Evolutionary conservation across 2,329 filamentous ascomycete genomes (phyloP).

Genomic region (Xylaria sp.): DNA sequence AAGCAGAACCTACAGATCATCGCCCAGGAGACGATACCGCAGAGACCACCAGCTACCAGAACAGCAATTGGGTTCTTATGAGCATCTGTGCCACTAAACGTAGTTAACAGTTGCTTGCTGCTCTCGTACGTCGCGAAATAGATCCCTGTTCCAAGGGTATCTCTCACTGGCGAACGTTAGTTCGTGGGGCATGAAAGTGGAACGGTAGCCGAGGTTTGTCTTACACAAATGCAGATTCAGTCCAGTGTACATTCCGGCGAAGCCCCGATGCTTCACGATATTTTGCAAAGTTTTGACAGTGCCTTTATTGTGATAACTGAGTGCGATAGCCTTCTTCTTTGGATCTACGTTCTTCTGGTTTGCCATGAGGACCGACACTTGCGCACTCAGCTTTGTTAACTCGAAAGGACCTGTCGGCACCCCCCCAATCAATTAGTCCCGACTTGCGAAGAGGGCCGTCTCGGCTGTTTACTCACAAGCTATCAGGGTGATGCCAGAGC

Average conservation of each 20-base stretch:
- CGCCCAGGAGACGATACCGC: constrained; percentile 86
- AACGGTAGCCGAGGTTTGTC: constrained; percentile 45
- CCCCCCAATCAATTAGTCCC: constrained; percentile 30
- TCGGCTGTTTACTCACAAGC: constrained; percentile 66
- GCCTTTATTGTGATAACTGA: constrained; percentile 81
- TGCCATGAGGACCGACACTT: constrained; percentile 82
- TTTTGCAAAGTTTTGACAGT: constrained; percentile 80
- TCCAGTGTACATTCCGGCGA: constrained; percentile 80
- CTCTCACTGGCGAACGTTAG: constrained; percentile 67
- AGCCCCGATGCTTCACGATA: constrained; percentile 78
- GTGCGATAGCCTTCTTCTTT: constrained; percentile 67
- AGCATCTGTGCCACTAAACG: constrained; percentile 74
- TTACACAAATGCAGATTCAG: constrained; percentile 80
- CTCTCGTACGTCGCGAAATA: constrained; percentile 94
- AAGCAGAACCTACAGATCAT: constrained; percentile 69
- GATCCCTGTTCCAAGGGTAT: constrained; percentile 83
- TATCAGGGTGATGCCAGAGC: constrained; percentile 80
- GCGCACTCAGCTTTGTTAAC: constrained; percentile 87
- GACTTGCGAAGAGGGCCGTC: neutral
- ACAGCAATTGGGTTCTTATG: constrained; percentile 84
- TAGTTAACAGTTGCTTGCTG: constrained; percentile 82
- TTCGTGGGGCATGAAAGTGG: neutral
- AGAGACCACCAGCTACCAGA: constrained; percentile 80
- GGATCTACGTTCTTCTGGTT: constrained; percentile 60
- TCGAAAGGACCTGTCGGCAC: constrained; percentile 76